Evolutionary conservation across 257 asterid species (phyloP), one percentile per base, ranked within the genome.

Genomic region (Jacaranda mimosifolia): DNA sequence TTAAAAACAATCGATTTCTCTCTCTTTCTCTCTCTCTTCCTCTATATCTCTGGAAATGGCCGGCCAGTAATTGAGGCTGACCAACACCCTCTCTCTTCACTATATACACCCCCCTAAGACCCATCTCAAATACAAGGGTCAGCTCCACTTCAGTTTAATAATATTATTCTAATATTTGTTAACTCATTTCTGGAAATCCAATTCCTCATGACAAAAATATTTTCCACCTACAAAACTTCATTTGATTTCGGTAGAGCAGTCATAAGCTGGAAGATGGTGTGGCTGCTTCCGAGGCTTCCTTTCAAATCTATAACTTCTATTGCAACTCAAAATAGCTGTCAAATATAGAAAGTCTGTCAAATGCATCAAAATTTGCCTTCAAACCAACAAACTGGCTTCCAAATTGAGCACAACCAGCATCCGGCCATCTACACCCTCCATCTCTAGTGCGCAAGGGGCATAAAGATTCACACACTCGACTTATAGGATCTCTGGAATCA

Each of bases 281-380:
- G 32, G 36, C 70, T 45, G 19, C 38, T 71, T 68, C 72, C 67
- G 73, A 62, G 70, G 21, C 68, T 59, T 63, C 52, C 71, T 19
- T 52, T 63, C 75, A 65, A 63, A 75, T 32, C 68, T 62, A 51
- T 19, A 68, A 72, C 46, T 78, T 72, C 81, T 86, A 86, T 76
- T 89, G 78, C 48, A 90, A 74, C 77, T 83, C 91, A 36, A 96
- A 96, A 83, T 93, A 93, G 84, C 93, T 83, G 72, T 96, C 99
- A 21, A 86, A 77, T 76, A 96, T 90, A 38, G 97, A 87, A 71
- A 96, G 92, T 38, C 89, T 89, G 77, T 96, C 99, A 55, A 96
- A 93, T 57, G 99, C 99, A 82, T 93, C 97, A 83, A 87, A 96
- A 82, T 96, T 96, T 15, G 97, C 98, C 86, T 84, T 90, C 81